These are phyloP conservation scores for Russula sp. DNA, from an alignment of 768 basidiomycete species.

Conservation along the genomic window DNA sequence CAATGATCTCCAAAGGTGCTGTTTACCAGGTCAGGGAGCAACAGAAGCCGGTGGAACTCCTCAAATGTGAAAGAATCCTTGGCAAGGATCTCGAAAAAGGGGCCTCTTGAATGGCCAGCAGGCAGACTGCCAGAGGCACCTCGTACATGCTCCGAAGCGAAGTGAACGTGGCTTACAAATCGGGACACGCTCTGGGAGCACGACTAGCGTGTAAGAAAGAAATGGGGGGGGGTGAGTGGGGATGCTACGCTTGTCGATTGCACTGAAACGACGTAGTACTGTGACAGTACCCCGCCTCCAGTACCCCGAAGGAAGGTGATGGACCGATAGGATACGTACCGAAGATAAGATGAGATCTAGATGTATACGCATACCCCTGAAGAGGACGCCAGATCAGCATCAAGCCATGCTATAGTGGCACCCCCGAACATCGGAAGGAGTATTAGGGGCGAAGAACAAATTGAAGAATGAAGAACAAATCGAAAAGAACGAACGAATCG, in stretches of 20 bases:
- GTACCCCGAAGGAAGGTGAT: constrained; percentile 11
- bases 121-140: too few species aligned
- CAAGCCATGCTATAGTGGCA: constrained; percentile 28
- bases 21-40: constrained; percentile 31
- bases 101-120: too few species aligned
- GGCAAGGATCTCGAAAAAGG: constrained; percentile 26
- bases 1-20: constrained; percentile 25
- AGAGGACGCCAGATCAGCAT: constrained; percentile 24
- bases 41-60: constrained; percentile 37
- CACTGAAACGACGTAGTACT: too few species aligned
- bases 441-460: constrained; percentile 23
- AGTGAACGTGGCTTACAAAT: constrained; percentile 33
- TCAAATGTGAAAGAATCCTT: constrained; percentile 26
- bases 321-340: neutral
- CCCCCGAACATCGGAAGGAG: constrained; percentile 32
- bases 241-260: constrained; percentile 28
- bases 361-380: constrained; percentile 25
- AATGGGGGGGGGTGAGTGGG: too few species aligned
- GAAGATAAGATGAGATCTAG: neutral
- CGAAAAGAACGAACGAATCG: too few species aligned
- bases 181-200: constrained; percentile 20
- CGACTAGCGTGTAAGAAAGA: neutral
- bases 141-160: constrained; percentile 33
- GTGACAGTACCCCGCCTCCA: too few species aligned
- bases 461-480: constrained; percentile 31